Conservation (phyloP, 345 rosid species). For the Odontarrhena argentea region DNA sequence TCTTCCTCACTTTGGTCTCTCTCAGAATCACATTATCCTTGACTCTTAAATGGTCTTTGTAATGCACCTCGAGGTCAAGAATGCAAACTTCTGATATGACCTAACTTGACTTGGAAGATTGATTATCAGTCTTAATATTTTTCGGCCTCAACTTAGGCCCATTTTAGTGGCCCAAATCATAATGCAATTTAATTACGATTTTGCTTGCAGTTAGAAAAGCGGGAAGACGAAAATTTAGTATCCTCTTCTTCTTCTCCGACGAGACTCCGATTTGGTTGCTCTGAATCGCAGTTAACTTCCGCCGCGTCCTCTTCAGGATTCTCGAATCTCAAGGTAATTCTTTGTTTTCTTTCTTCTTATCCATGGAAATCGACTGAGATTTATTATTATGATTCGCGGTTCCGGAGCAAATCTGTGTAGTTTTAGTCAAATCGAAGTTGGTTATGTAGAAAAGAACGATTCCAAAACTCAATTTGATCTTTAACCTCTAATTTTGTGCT, state of each 20-base stretch:
- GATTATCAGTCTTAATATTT: too few relatives aligned
- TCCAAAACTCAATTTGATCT: too few relatives aligned
- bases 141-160: neutral
- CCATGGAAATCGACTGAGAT: constrained; percentile 1
- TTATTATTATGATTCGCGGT: neutral
- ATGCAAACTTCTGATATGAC: too few relatives aligned
- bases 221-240: constrained; percentile 4
- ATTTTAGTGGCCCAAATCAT: neutral
- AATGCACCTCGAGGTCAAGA: too few relatives aligned
- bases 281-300: too few relatives aligned
- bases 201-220: neutral
- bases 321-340: neutral
- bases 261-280: constrained; percentile 7
- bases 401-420: too few relatives aligned
- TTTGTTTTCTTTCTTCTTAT: neutral
- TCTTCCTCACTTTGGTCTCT: too few relatives aligned
- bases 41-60: too few relatives aligned
- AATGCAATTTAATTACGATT: too few relatives aligned
- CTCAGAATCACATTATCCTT: too few relatives aligned
- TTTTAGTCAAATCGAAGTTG: neutral
- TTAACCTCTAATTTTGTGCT: too few relatives aligned
- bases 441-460: neutral
- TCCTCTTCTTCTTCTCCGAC: neutral
- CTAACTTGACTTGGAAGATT: too few relatives aligned
- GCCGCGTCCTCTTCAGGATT: neutral